Base-by-base conservation (phyloP, 2,329 filamentous ascomycete genomes). In the Fusarium pseudonygamai region DNA sequence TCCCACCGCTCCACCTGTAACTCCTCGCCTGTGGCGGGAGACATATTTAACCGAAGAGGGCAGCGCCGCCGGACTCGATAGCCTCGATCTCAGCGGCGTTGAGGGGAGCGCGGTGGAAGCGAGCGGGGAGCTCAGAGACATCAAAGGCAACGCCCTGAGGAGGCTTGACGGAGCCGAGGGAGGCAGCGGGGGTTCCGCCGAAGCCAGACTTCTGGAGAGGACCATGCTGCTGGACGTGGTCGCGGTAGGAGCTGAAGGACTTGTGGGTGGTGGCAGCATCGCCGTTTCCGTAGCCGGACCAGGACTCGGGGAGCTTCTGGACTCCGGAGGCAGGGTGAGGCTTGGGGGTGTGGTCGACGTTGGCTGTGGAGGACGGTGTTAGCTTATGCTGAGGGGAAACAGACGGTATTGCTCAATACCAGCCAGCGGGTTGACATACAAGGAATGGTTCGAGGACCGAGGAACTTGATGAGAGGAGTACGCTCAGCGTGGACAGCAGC, bases 61-160 rank as follows among this genome's bases (percentile, higher is more conserved):
- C 84, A 39, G 96, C 96, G 64, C 96, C 96, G 62, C 95, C 96
- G 63, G 94, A 96, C 89, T 98, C 95, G 79, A 99, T 89, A 28
- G 95, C 95, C 83, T 98, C 96, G 69, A 99, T 99, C 89, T 99
- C 96, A 47, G 91, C 91, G 77, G 91, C 84, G 42, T 89, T 92
- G 84, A 95, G 93, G 18, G 90, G 88, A 55, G 89, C 85, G 74
- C 94, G 89, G 79, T 92, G 90, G 89, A 98, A 99, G 78, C 96
- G 90, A 72, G 87, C 82, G 24, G 96, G 96, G 30, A 99, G 91
- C 84, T 99, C 93, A 77, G 90, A 93, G 77, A 95, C 91, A 83
- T 98, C 96, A 81, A 97, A 98, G 83, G 88, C 94, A 82, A 94
- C 86, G 76, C 96, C 96, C 78, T 90, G 84, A 67, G 88, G 88